These are phyloP conservation scores for Oryza rufipogon DNA, from an alignment of 176 grass and related monocot species.

Conservation along the genomic window DNA sequence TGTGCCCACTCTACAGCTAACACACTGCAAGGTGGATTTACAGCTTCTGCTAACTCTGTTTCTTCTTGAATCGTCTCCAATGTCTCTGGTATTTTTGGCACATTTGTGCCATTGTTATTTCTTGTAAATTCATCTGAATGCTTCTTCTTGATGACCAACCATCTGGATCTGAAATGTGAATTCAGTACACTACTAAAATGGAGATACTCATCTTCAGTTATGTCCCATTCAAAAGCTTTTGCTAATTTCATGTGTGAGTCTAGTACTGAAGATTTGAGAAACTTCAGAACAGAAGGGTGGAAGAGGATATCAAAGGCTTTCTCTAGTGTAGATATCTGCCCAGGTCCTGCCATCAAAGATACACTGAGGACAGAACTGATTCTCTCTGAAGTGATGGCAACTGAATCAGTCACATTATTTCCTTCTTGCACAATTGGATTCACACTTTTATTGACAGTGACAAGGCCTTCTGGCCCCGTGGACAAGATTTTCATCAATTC, in stretches of 20 bases:
- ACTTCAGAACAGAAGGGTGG: conserved; percentile 71
- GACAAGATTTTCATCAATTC: conserved; percentile 68
- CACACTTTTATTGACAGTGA: conserved; percentile 11
- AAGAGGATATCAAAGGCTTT: conserved; percentile 69
- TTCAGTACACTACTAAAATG: conserved; percentile 68
- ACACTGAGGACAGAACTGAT: conserved; percentile 69
- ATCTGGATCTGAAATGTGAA: conserved; percentile 87
- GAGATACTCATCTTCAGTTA: conserved; percentile 76
- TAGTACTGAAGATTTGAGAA: conserved; percentile 62
- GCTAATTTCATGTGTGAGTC: conserved; percentile 43
- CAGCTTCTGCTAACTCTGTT: conserved; percentile 53
- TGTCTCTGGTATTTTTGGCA: conserved; percentile 42
- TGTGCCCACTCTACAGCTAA: conserved; percentile 73
- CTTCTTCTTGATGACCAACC: conserved; percentile 76
- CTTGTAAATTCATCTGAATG: conserved; percentile 51
- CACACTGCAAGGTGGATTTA: conserved; percentile 42
- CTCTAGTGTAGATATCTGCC: conserved; percentile 59
- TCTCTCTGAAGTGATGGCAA: conserved; percentile 50
- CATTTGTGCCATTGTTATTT: conserved; percentile 23
- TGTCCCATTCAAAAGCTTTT: conserved; percentile 62
- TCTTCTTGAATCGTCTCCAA: conserved; percentile 90
- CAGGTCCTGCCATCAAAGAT: conserved; percentile 76
- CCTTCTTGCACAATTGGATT: background rate
- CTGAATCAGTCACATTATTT: conserved; percentile 32
- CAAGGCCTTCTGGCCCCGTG: conserved; percentile 18